Base-by-base conservation (phyloP, 768 basidiomycete genomes). In the Lentinula lateritia region DNA sequence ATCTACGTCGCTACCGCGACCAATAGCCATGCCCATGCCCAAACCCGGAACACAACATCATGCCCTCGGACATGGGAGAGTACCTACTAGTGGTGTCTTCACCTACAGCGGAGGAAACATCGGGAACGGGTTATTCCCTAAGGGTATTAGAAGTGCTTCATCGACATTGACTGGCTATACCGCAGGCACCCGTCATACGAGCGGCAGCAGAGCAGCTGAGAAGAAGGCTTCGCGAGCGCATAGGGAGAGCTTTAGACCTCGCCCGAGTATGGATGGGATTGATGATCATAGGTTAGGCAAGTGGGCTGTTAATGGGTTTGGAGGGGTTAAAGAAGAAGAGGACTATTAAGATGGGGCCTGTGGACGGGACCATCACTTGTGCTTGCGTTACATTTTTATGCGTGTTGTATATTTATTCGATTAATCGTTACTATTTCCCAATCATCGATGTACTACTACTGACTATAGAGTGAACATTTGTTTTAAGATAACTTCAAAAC, bases 211-310 rank as follows among this genome's bases (percentile, higher is more conserved):
- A n/a, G 66, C 65, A 60, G 65, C 69, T 16, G 74, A 74, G 61
- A 78, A 76, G 70, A 87, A 85, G 67, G 79, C 80, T 35, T 72
- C 79, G 43, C 74, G 84, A 55, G 82, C 83, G 43, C 73, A 80
- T 62, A 79, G 88, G 64, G 91, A 93, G 75, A 93, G 91, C 72
- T 94, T 93, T 72, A 90, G 84, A 69, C 92, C 92, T 9, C 78
- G 92, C 39, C 83, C 90, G 46, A 93, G 91, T 66, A 72, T 85
- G 18, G 91, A 92, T 65, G 77, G 65, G 50, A 32, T 69, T 28
- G 58, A 50, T 53, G 76, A 76, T 60, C 62, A 68, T 42, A 68
- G 67, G 18, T 61, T 64, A 50, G 65, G 71, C 71, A 41, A 41
- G 39, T 60, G 59, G 59, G 38, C 50, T 23, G 28, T 42, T 10